Conservation (phyloP, 2,329 filamentous ascomycete species). For the Neonectria magnoliae region DNA sequence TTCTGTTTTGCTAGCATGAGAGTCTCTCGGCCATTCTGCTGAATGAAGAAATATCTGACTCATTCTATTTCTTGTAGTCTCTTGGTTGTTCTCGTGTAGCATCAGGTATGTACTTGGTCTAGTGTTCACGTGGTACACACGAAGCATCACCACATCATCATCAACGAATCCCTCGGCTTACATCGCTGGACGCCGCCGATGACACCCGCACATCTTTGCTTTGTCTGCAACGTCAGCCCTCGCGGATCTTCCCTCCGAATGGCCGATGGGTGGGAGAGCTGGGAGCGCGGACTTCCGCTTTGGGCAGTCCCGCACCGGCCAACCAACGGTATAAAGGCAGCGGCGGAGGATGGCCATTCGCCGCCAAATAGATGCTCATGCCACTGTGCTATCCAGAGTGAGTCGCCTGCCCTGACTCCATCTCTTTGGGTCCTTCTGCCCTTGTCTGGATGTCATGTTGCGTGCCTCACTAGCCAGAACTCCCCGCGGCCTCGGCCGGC, state of each 20-base stretch:
- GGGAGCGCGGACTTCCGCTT: slow-evolving; percentile 44
- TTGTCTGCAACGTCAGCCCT: slow-evolving; percentile 8
- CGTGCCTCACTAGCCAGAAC: slow-evolving; percentile 32
- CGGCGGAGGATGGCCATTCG: neutral
- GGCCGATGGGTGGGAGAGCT: slow-evolving; percentile 10
- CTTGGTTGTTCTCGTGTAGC: neutral
- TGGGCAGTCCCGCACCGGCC: slow-evolving; percentile 40
- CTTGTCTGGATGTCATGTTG: slow-evolving; percentile 31
- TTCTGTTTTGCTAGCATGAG: slow-evolving; percentile 2
- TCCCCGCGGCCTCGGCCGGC: slow-evolving; percentile 26
- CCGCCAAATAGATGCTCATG: neutral
- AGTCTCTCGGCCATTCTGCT: neutral
- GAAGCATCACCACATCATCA: neutral
- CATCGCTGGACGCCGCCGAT: neutral
- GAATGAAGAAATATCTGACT: neutral
- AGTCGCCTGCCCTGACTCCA: neutral
- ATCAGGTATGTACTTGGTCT: no score
- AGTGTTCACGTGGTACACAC: neutral
- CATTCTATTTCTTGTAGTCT: neutral
- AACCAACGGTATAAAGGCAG: slow-evolving; percentile 32
- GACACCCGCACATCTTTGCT: neutral
- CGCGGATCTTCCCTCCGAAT: slow-evolving; percentile 10
- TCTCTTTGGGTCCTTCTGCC: neutral
- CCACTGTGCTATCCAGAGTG: neutral
- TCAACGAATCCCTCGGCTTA: neutral